Evolutionary conservation across 2,329 filamentous ascomycete species (phyloP), one percentile per base, ranked within the genome.

Genomic region (Xylariales sp.): DNA sequence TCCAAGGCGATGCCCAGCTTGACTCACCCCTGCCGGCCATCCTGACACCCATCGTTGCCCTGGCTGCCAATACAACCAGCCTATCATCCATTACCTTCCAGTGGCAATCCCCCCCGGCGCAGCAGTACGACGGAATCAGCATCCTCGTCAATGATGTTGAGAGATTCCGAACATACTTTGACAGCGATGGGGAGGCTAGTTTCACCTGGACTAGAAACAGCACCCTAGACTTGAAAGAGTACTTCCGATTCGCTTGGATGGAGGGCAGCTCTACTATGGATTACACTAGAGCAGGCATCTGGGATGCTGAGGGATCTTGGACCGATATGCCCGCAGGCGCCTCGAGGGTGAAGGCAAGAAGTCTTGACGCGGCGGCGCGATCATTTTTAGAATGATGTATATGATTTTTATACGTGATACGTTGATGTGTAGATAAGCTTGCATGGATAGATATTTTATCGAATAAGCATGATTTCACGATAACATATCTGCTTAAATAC

Each of bases 91-190:
- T 90, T 45, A 74, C 76, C 1, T 86, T 80, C 43, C 58, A 57
- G 3, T 81, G 74, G 77, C 61, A 62, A 3, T 43, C 57, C 24
- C 68, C 68, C 16, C 63, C 65, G 3, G 62, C 65, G 47, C 62
- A 68, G 7, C 64, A 71, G 16, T 88, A 81, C 48, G 84, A 91
- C 50, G 88, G 87, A 11, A 74, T 94, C 42, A 88, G 83, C 54
- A 74, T 93, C 13, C 66, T 94, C 0, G 85, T 94, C 46, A 93
- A 94, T 53, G 88, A 94, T 49, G 88, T 94, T 1, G 88, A 94
- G 61, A 69, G 86, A 15, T 89, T 83, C 57, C 68, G 83, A n/a
- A 76, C 76, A 5, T 91, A 83, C 58, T 83, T 84, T 44, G 74
- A 72, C 31, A 74, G 80, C 33, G 67, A 69, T 27, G 61, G 63